Evolutionary conservation across 257 asterid genomes (phyloP).

Genomic region (Perilla frutescens): DNA sequence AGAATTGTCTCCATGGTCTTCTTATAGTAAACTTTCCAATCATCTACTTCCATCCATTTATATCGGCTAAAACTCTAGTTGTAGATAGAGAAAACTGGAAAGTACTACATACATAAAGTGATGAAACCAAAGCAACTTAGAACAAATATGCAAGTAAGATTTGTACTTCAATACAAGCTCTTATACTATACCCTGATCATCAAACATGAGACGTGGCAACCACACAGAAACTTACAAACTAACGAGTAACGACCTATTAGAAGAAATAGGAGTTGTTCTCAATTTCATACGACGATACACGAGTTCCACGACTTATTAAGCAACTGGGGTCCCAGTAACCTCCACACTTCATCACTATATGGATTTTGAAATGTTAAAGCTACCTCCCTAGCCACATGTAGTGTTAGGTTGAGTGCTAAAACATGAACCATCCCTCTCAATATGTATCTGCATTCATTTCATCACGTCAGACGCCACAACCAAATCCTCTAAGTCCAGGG

Average conservation of each 20-base stretch:
- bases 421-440: not conserved
- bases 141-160: not conserved
- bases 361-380: not conserved
- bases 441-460: not conserved
- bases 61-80: constrained; percentile 7
- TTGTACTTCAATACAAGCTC: not conserved
- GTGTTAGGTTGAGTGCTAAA: not conserved
- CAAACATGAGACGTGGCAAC: not conserved
- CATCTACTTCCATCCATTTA: constrained; percentile 1
- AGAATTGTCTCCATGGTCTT: constrained; percentile 28
- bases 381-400: not conserved
- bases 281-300: not conserved
- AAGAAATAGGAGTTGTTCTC: not conserved
- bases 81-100: not conserved
- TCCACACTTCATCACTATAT: not conserved
- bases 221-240: not conserved
- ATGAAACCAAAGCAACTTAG: not conserved
- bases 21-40: not conserved
- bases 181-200: constrained; percentile 7
- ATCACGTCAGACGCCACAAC: not conserved
- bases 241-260: not conserved
- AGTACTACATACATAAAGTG: not conserved
- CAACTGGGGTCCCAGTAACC: not conserved
- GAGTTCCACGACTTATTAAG: not conserved
- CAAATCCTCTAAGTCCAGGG: not conserved